Percentiles rank a stretch among this genome's conserved stretches.
Conservation (phyloP, 192 early-diverging fungal genomes). For the Dissophora globulifera region DNA sequence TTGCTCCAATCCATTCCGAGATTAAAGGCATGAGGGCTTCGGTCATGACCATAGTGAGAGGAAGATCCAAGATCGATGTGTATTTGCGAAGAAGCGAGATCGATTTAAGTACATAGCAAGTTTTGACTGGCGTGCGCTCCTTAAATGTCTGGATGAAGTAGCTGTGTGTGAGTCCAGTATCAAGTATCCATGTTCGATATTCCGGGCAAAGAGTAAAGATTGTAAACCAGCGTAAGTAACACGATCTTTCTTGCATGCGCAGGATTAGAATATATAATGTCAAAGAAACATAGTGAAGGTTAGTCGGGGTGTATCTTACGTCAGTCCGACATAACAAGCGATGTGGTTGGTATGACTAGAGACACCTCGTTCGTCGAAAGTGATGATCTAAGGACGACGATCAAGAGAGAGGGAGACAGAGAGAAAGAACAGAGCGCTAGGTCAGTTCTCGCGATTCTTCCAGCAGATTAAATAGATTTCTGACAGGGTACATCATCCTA, state of each 20-base stretch:
- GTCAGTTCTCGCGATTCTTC: no score
- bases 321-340: slow-evolving; percentile 78
- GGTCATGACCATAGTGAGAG: slow-evolving; percentile 64
- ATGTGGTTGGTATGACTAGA: slow-evolving; percentile 94
- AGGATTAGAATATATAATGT: no score
- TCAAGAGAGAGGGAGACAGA: background rate
- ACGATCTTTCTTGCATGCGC: no score
- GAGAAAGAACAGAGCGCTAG: background rate
- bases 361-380: slow-evolving; percentile 89
- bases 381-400: slow-evolving; percentile 74
- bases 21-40: slow-evolving; percentile 65
- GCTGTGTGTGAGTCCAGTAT: no score
- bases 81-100: slow-evolving; percentile 51
- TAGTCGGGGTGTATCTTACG: no score
- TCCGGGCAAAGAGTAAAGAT: no score
- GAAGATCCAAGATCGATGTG: slow-evolving; percentile 37
- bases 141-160: slow-evolving; percentile 48
- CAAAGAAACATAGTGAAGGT: no score
- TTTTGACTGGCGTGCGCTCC: slow-evolving; percentile 57
- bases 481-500: background rate
- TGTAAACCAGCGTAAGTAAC: no score
- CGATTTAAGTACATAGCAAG: slow-evolving; percentile 58
- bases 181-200: no score
- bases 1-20: slow-evolving; percentile 66
- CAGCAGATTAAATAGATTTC: background rate